These are phyloP conservation scores for Adenanthera pavonina DNA, from an alignment of 306 rosid species.

Conservation along the genomic window DNA sequence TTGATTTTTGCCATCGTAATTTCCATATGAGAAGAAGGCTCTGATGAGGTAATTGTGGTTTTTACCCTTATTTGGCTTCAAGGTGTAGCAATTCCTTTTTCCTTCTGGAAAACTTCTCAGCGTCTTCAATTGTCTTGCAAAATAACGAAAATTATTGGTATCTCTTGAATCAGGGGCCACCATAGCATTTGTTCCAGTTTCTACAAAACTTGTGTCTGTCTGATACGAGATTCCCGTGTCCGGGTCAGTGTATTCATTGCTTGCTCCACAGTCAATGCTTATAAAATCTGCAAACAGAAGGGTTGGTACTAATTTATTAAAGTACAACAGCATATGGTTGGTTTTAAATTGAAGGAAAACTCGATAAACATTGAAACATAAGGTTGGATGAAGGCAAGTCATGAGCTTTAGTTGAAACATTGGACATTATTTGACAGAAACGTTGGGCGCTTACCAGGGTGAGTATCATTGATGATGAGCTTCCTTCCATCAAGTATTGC, in stretches of 20 bases:
- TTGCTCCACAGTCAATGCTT: conserved; percentile 21
- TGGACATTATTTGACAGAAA: too few relatives aligned
- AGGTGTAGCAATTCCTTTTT: conserved; percentile 50
- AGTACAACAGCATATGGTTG: neutral
- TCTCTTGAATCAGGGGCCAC: neutral
- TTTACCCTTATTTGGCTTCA: conserved; percentile 39
- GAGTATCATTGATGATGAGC: neutral
- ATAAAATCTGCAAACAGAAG: neutral
- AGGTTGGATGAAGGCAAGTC: too few relatives aligned
- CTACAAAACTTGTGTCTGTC: neutral
- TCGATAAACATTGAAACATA: too few relatives aligned
- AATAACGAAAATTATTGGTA: neutral
- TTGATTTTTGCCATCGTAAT: conserved; percentile 44
- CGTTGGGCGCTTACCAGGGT: neutral
- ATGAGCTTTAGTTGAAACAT: too few relatives aligned
- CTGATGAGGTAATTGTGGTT: conserved; percentile 46
- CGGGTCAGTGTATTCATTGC: neutral
- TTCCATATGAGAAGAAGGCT: conserved; percentile 46
- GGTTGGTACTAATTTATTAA: neutral
- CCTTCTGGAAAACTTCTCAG: conserved; percentile 34
- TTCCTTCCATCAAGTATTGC: neutral
- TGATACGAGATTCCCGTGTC: neutral
- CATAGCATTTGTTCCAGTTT: neutral
- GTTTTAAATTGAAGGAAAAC: too few relatives aligned
- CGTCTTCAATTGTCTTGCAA: neutral